Conservation (phyloP, 2,329 filamentous ascomycete species). For the Fusarium sp. region DNA sequence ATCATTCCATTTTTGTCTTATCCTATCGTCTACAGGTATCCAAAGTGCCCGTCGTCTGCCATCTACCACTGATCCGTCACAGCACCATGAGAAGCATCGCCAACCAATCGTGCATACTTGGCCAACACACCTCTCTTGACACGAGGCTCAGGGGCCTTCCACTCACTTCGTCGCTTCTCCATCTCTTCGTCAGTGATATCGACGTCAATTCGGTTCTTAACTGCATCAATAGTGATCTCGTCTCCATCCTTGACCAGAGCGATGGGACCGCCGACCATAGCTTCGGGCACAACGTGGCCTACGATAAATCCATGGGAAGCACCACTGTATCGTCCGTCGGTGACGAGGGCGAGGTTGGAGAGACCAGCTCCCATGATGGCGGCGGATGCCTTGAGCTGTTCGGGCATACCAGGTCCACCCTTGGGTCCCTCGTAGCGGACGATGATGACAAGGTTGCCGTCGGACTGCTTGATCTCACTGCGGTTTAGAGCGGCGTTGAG, state of each 20-base stretch:
- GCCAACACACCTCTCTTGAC: constrained; percentile 87
- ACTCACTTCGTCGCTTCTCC: constrained; percentile 68
- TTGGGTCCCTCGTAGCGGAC: constrained; percentile 95
- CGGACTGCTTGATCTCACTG: constrained; percentile 62
- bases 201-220: constrained; percentile 78
- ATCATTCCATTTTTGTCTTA: constrained; percentile 8
- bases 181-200: constrained; percentile 78
- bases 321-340: constrained; percentile 89
- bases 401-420: constrained; percentile 95
- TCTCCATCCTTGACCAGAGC: constrained; percentile 85
- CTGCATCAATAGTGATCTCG: constrained; percentile 85
- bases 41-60: background rate
- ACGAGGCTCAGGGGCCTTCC: constrained; percentile 76
- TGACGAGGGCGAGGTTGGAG: constrained; percentile 89
- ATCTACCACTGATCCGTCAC: constrained; percentile 74
- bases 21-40: background rate
- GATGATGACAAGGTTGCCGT: constrained; percentile 86
- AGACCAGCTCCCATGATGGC: constrained; percentile 94
- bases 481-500: constrained; percentile 82
- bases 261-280: constrained; percentile 88
- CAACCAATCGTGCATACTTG: constrained; percentile 89
- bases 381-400: constrained; percentile 88
- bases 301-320: constrained; percentile 94
- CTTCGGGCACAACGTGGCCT: constrained; percentile 91
- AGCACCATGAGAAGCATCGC: constrained; percentile 90